Conservation (phyloP, 306 rosid species). For the Rosa lucieae region DNA sequence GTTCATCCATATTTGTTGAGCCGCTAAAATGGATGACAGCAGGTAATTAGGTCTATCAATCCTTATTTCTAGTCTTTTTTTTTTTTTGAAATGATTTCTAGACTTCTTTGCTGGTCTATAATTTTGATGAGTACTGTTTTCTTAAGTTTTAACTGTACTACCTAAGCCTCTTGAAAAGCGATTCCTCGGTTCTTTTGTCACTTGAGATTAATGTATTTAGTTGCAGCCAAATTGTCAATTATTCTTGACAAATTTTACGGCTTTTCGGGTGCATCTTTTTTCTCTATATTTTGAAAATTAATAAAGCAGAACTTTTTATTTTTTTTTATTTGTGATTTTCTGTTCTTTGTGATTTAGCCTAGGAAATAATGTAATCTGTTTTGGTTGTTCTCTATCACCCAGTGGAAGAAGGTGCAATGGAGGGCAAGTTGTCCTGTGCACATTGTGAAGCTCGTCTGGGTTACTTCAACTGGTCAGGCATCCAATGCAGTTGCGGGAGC, state of each 20-base stretch:
- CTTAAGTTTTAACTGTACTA: not conserved
- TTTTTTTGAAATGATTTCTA: too few species aligned
- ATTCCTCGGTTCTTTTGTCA: not conserved
- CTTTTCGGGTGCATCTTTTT: not conserved
- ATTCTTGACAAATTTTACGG: not conserved
- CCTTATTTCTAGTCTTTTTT: not conserved
- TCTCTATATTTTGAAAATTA: not conserved
- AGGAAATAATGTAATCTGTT: slow-evolving; percentile 11
- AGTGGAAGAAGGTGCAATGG: slow-evolving; percentile 95
- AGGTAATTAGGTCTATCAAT: slow-evolving; percentile 41
- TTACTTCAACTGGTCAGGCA: slow-evolving; percentile 90
- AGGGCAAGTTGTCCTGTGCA: slow-evolving; percentile 83
- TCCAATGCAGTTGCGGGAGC: slow-evolving; percentile 96
- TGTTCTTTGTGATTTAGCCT: slow-evolving; percentile 2
- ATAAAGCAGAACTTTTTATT: not conserved
- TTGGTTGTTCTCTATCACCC: slow-evolving; percentile 35
- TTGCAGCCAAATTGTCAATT: not conserved
- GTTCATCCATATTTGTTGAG: slow-evolving; percentile 92
- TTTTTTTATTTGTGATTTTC: not conserved
- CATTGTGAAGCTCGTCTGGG: slow-evolving; percentile 96
- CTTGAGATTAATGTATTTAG: not conserved
- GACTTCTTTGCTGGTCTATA: not conserved
- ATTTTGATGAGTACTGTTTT: not conserved
- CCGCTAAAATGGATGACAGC: slow-evolving; percentile 95
- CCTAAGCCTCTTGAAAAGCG: not conserved